These are phyloP conservation scores for Penicillium freii DNA, from an alignment of 2,329 filamentous ascomycete species.

Conservation along the genomic window DNA sequence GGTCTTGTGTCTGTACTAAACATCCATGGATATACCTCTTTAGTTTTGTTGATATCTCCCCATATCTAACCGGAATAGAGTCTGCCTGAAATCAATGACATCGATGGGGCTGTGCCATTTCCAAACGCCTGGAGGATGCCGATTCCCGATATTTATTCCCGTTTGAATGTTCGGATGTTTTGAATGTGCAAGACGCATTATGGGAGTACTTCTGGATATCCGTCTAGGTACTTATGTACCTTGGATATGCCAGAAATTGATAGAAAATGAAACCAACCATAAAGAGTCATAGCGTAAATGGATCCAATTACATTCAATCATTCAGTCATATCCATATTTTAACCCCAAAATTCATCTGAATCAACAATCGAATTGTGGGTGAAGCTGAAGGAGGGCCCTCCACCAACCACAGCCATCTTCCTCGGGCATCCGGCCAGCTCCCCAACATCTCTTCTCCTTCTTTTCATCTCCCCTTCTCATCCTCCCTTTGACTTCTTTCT, in stretches of 20 bases:
- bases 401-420: constrained; percentile 24
- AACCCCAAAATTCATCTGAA: neutral
- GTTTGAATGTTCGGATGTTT: neutral
- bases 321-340: neutral
- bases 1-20: neutral
- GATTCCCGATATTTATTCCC: neutral
- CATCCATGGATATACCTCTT: neutral
- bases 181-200: neutral
- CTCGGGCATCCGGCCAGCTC: constrained; percentile 23
- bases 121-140: constrained; percentile 3
- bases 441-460: constrained; percentile 23
- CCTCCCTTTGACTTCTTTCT: constrained; percentile 28
- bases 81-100: neutral
- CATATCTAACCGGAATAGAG: neutral
- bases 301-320: neutral
- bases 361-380: constrained; percentile 23
- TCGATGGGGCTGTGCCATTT: constrained; percentile 20
- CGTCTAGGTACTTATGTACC: neutral
- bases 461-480: constrained; percentile 23
- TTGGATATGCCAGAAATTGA: neutral
- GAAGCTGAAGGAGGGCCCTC: constrained; percentile 24
- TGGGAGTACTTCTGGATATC: neutral
- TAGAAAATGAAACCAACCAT: neutral
- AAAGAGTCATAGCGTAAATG: neutral
- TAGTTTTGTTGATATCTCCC: neutral